Percentiles rank a stretch among this genome's conserved stretches.
phyloP scores from a whole-genome alignment of 2,329 filamentous ascomycete genomes.

The Drechslerella coelobrocha region DNA sequence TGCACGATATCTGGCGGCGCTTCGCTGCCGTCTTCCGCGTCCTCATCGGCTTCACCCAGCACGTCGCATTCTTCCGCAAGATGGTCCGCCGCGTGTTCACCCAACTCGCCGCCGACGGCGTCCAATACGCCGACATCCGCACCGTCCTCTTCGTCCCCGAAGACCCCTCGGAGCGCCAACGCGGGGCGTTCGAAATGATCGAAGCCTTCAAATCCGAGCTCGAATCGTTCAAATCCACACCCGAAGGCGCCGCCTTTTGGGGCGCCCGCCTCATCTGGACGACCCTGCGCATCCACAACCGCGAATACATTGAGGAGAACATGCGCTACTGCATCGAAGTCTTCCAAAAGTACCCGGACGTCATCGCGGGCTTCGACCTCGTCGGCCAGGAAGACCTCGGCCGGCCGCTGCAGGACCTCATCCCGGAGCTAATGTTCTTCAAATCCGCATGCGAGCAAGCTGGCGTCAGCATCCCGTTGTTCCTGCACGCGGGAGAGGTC shows the following conservation, averaged over 20 bases:
- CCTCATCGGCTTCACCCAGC: constrained; percentile 63
- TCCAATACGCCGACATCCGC: constrained; percentile 83
- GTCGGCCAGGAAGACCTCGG: constrained; percentile 87
- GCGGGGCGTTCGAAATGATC: constrained; percentile 67
- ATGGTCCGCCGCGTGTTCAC: constrained; percentile 72
- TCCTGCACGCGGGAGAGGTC: constrained; percentile 92
- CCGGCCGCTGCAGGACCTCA: constrained; percentile 74
- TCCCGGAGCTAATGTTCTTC: constrained; percentile 93
- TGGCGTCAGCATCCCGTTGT: constrained; percentile 84
- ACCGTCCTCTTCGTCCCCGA: constrained; percentile 67
- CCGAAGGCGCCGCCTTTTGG: constrained; percentile 78
- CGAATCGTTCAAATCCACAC: constrained; percentile 72
- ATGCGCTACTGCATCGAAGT: constrained; percentile 88
- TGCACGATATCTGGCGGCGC: constrained; percentile 83
- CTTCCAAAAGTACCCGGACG: constrained; percentile 77
- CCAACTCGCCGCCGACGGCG: constrained; percentile 77
- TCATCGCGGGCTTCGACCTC: constrained; percentile 86
- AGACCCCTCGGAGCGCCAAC: constrained; percentile 48
- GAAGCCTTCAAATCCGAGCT: constrained; percentile 78
- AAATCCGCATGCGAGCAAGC: constrained; percentile 80
- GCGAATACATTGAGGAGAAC: constrained; percentile 72
- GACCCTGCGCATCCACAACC: constrained; percentile 69
- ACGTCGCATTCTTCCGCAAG: constrained; percentile 68
- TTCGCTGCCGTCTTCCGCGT: constrained; percentile 78
- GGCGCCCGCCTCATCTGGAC: constrained; percentile 87